A percentile compares a stretch with the other conserved stretches of the same genome.
phyloP scores from a whole-genome alignment of 2,329 filamentous ascomycete genomes.

The Penicillium sp. region DNA sequence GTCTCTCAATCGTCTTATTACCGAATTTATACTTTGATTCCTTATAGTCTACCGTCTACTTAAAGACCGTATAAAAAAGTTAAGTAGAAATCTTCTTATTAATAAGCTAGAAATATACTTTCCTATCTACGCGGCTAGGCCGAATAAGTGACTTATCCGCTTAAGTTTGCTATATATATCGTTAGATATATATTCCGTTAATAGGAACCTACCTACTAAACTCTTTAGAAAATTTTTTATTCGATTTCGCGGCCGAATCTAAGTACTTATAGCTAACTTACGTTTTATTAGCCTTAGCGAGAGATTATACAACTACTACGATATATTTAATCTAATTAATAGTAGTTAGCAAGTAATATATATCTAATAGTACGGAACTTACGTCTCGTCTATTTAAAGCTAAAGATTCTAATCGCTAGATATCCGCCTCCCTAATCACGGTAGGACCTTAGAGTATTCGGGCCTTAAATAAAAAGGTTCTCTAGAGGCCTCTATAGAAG shows the following conservation, averaged over 20 bases:
- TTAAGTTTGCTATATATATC: background rate
- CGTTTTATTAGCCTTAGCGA: slow-evolving; percentile 10
- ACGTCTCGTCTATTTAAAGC: slow-evolving; percentile 18
- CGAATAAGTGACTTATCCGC: no score
- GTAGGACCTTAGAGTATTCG: no score
- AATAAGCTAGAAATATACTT: no score
- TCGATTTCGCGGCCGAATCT: slow-evolving; percentile 11
- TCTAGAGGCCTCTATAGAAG: no score
- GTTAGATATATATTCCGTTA: slow-evolving; percentile 13
- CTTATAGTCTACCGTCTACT: no score
- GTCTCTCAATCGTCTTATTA: no score
- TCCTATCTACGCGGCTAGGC: no score
- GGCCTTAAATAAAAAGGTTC: no score
- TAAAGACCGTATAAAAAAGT: no score
- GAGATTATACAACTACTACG: slow-evolving; percentile 15
- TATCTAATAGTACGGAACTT: background rate
- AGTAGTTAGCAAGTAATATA: slow-evolving; percentile 9
- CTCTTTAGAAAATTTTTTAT: slow-evolving; percentile 14
- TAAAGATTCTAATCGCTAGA: slow-evolving; percentile 9
- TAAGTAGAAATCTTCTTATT: no score
- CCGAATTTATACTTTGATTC: no score
- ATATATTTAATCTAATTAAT: slow-evolving; percentile 20
- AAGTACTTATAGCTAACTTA: slow-evolving; percentile 14
- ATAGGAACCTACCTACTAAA: slow-evolving; percentile 8
- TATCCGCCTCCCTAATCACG: background rate